These are phyloP conservation scores for Starmerella lactis-condensi DNA, from an alignment of 805 yeast species.

Conservation along the genomic window DNA sequence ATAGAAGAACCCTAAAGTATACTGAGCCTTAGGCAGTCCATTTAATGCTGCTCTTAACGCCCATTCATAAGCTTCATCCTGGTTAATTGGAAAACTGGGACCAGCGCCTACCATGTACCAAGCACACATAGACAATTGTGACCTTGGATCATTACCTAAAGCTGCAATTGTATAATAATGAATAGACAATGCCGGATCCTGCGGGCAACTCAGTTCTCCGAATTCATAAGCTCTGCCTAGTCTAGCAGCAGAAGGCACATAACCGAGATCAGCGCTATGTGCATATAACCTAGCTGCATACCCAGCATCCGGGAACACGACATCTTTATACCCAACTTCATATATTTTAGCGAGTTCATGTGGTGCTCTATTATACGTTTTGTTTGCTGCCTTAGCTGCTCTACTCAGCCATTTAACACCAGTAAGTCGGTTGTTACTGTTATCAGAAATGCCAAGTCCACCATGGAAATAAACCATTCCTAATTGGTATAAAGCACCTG, in stretches of 20 bases:
- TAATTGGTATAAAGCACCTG: conserved; percentile 89
- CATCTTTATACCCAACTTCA: conserved; percentile 68
- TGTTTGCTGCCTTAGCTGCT: conserved; percentile 69
- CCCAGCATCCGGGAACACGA: conserved; percentile 61
- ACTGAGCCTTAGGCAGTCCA: conserved; percentile 66
- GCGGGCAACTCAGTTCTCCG: conserved; percentile 49
- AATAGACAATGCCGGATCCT: conserved; percentile 65
- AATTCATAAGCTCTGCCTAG: conserved; percentile 72
- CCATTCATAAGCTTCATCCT: conserved; percentile 84
- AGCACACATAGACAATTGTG: conserved; percentile 88
- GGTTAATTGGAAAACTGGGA: conserved; percentile 60
- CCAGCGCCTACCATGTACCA: conserved; percentile 91
- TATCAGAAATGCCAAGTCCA: conserved; percentile 57
- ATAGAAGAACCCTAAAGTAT: conserved; percentile 62
- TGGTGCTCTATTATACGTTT: conserved; percentile 80
- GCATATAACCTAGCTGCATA: conserved; percentile 76
- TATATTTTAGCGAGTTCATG: conserved; percentile 76
- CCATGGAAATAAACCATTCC: conserved; percentile 76
- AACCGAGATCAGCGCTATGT: conserved; percentile 77
- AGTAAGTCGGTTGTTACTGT: conserved; percentile 50
- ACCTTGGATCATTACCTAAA: conserved; percentile 62
- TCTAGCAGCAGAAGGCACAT: conserved; percentile 57
- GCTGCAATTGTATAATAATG: conserved; percentile 91
- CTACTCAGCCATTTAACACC: conserved; percentile 88
- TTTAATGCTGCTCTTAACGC: conserved; percentile 67